These are phyloP conservation scores for Coffea eugenioides DNA, from an alignment of 257 asterid genomes.

Conservation along the genomic window DNA sequence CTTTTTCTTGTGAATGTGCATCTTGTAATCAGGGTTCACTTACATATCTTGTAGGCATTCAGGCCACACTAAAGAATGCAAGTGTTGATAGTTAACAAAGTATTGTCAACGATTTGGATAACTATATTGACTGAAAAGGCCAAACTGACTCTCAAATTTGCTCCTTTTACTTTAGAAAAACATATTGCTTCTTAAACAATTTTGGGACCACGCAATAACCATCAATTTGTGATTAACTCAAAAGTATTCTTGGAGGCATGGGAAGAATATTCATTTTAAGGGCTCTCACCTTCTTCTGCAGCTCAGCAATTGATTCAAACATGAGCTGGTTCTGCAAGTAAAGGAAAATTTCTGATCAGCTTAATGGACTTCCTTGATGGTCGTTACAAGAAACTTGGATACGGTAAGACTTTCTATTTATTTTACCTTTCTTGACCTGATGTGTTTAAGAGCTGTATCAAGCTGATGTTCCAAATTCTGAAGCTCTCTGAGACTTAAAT, in stretches of 20 bases:
- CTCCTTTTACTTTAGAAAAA: background rate
- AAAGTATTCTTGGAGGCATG: background rate
- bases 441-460: constrained; percentile 70
- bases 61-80: background rate
- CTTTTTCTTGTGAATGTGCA: background rate
- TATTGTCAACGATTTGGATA: background rate
- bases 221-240: background rate
- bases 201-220: background rate
- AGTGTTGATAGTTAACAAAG: background rate
- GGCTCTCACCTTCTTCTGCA: constrained; percentile 69
- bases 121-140: background rate
- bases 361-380: background rate
- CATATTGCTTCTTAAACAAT: background rate
- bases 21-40: background rate
- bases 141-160: no score
- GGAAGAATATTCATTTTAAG: background rate
- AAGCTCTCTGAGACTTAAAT: constrained; percentile 65
- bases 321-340: constrained; percentile 75
- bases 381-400: background rate
- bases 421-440: constrained; percentile 73
- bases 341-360: constrained; percentile 1
- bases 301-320: constrained; percentile 72
- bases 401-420: background rate
- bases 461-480: constrained; percentile 85
- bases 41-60: no score